These are phyloP conservation scores for Haplosporangium sp. DNA, from an alignment of 371 early-diverging fungal species.

Conservation along the genomic window DNA sequence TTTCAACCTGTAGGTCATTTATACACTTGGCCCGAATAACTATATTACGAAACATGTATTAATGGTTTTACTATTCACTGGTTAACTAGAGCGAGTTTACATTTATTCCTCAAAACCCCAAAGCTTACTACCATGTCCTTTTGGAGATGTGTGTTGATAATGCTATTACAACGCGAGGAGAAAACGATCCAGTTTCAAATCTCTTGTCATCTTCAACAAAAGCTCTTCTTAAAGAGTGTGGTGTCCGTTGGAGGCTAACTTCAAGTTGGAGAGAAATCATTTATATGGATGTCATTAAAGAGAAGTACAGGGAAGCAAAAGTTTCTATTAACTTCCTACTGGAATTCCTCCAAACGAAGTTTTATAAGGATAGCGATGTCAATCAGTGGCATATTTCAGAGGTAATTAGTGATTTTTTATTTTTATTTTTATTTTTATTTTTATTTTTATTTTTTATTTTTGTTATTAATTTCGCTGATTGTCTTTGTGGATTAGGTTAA, in stretches of 20 bases:
- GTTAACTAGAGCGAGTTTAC: slow-evolving; percentile 57
- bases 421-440: neutral
- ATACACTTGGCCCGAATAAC: neutral
- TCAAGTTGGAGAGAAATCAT: slow-evolving; percentile 74
- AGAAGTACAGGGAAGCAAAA: slow-evolving; percentile 58
- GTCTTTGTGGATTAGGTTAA: slow-evolving; percentile 36
- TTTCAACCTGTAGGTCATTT: slow-evolving; percentile 27
- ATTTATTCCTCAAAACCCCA: slow-evolving; percentile 69
- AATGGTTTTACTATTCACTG: neutral
- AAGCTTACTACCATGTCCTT: slow-evolving; percentile 65
- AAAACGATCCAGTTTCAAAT: slow-evolving; percentile 62
- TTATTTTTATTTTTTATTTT: neutral
- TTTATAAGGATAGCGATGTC: slow-evolving; percentile 60
- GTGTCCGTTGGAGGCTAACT: slow-evolving; percentile 77
- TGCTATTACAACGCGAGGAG: slow-evolving; percentile 60
- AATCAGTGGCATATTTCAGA: slow-evolving; percentile 64
- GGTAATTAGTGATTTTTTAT: slow-evolving; percentile 12
- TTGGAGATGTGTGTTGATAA: slow-evolving; percentile 72
- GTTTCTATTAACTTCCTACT: slow-evolving; percentile 59
- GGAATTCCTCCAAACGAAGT: slow-evolving; percentile 62
- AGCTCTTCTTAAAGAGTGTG: slow-evolving; percentile 75
- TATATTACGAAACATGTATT: neutral
- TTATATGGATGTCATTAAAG: slow-evolving; percentile 72
- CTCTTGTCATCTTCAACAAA: slow-evolving; percentile 70
- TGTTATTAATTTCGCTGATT: neutral